Base-by-base conservation (phyloP, 2,329 filamentous ascomycete species). In the Penicillium sp. region DNA sequence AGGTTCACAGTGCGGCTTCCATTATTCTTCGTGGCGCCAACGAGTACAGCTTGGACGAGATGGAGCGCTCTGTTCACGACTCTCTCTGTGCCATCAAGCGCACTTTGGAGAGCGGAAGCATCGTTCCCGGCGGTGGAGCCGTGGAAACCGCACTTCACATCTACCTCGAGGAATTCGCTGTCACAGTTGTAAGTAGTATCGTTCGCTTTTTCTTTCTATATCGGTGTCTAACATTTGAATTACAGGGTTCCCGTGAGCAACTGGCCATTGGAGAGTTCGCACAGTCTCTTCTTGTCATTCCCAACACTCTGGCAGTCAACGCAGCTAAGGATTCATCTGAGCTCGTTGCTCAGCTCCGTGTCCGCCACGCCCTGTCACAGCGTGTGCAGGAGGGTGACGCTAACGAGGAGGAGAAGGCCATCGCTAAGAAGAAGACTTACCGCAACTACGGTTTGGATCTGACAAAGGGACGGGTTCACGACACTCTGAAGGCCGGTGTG, bases 81-180 rank as follows among this genome's bases (percentile, higher is more conserved):
- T 96, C 93, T 15, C 84, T 99, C 47, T 97, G 91, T 66, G 94
- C 94, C 47, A 93, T 99, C 64, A 99, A 99, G 87, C 87, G 94
- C 68, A 97, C 94, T 3, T 83, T 99, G 8, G 94, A 99, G 81
- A 96, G 91, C 72, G 94, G 94, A 70, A 93, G 90, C 78, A 95
- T 99, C 65, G 94, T 99, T 40, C 94, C 94, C 17, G 94, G 94
- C 65, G 94, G 94, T 65, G 94, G 93, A 73, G 94, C 94, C 43
- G 93, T 97, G 23, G 94, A 99, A 82, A 97, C 94, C n/a, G 94
- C 94, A 49, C 85, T 99, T 65, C 94, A 97, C 81, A 99, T 99
- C 74, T 99, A 97, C 80, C 86, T 99, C 35, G 94, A 99, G 81
- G 94, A 99, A 78, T 99, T 96, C 77, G 94, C 94, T 53, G 93